These are phyloP conservation scores for Septoria linicola DNA, from an alignment of 2,329 filamentous ascomycete genomes.

Conservation along the genomic window DNA sequence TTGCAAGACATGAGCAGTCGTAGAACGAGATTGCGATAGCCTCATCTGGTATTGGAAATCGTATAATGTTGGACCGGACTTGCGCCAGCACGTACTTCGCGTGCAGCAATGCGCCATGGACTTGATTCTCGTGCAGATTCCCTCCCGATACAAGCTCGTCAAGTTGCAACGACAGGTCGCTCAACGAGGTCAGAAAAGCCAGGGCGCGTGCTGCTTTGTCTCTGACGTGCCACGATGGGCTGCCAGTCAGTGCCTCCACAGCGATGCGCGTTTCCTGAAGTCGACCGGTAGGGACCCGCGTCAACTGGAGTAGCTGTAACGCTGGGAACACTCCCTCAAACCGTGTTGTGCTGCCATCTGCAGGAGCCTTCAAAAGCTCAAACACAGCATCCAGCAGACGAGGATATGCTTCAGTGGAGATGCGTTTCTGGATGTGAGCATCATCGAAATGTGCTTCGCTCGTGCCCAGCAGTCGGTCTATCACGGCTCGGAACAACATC, in stretches of 20 bases:
- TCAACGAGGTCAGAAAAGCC: slow-evolving; percentile 35
- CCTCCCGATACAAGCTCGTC: slow-evolving; percentile 15
- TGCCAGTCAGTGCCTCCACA: slow-evolving; percentile 64
- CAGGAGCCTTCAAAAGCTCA: slow-evolving; percentile 51
- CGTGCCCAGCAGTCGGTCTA: slow-evolving; percentile 74
- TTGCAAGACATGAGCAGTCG: slow-evolving; percentile 12
- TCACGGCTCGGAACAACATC: slow-evolving; percentile 81
- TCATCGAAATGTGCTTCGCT: slow-evolving; percentile 64
- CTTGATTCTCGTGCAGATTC: slow-evolving; percentile 29
- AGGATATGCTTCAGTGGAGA: slow-evolving; percentile 69
- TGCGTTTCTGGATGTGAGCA: slow-evolving; percentile 49
- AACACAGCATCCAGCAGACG: slow-evolving; percentile 64
- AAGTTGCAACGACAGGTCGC: slow-evolving; percentile 9
- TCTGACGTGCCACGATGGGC: slow-evolving; percentile 74
- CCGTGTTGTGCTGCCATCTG: slow-evolving; percentile 14
- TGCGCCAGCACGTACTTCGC: slow-evolving; percentile 27
- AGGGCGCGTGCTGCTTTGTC: slow-evolving; percentile 76
- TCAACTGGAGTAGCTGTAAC: slow-evolving; percentile 74
- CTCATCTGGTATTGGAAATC: slow-evolving; percentile 13
- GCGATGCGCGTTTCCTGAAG: slow-evolving; percentile 56
- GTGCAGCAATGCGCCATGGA: slow-evolving; percentile 38
- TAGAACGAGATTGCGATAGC: not conserved
- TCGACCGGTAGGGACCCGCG: slow-evolving; percentile 61
- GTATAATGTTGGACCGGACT: not conserved
- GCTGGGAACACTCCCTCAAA: slow-evolving; percentile 76